A percentile compares a stretch with the other conserved stretches of the same genome.
Evolutionary conservation across 2,329 filamentous ascomycete genomes (phyloP).

Genomic region (Karstenula rhodostoma): DNA sequence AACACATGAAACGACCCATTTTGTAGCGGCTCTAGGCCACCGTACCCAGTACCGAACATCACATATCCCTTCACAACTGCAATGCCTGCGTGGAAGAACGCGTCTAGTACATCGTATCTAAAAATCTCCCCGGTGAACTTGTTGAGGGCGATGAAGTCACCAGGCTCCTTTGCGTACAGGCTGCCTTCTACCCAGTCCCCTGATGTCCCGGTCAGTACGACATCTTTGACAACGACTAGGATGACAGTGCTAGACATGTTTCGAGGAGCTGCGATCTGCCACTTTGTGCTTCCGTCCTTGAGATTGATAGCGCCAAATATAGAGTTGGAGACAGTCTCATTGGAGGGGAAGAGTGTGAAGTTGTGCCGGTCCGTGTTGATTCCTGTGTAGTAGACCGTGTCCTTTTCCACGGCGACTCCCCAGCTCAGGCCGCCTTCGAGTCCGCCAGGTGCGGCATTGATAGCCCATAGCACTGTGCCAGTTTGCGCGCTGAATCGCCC

Average conservation of each 20-base stretch:
- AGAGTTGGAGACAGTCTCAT: constrained; percentile 4
- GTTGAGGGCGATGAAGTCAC: constrained; percentile 9
- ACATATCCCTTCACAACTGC: constrained; percentile 15
- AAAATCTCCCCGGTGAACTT: constrained; percentile 17
- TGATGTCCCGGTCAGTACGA: constrained; percentile 13
- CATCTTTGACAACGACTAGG: constrained; percentile 13
- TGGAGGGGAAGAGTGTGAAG: constrained; percentile 8
- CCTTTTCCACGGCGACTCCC: constrained; percentile 12
- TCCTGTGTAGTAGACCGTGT: constrained; percentile 14
- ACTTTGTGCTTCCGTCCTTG: constrained; percentile 11
- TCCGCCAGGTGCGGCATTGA: constrained; percentile 10
- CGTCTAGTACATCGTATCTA: constrained; percentile 6
- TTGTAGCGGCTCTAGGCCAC: not conserved
- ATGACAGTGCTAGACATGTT: constrained; percentile 7
- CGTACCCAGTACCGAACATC: constrained; percentile 16
- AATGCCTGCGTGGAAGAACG: constrained; percentile 15
- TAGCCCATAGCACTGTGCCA: constrained; percentile 7
- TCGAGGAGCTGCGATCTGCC: constrained; percentile 11
- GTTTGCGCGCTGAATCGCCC: constrained; percentile 13
- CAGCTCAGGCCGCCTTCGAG: constrained; percentile 15
- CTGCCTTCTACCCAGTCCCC: constrained; percentile 1
- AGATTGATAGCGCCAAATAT: constrained; percentile 12
- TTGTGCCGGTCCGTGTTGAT: constrained; percentile 14
- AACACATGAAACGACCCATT: constrained; percentile 17
- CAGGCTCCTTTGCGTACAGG: not conserved